Evolutionary conservation across 306 rosid species (phyloP).

Genomic region (Mimosa pudica): DNA sequence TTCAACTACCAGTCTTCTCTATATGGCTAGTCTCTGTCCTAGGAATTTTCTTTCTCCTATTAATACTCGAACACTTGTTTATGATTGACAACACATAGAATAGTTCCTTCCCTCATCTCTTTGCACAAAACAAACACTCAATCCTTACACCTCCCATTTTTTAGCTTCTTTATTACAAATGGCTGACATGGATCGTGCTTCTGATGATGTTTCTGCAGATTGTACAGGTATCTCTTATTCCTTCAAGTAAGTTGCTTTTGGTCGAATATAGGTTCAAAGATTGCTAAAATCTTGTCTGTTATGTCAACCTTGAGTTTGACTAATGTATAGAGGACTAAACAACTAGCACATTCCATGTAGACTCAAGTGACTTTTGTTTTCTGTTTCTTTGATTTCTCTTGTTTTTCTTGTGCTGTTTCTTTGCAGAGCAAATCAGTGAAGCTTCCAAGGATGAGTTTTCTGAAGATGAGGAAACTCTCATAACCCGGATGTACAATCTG

Average conservation of each 20-base stretch:
- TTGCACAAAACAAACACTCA: not conserved
- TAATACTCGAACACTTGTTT: conserved; percentile 30
- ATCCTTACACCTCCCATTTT: conserved; percentile 20
- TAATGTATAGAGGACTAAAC: not conserved
- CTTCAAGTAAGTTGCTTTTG: not conserved
- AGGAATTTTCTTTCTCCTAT: conserved; percentile 39
- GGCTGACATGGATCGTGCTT: conserved; percentile 61
- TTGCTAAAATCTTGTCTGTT: not conserved
- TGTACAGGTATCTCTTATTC: conserved; percentile 59
- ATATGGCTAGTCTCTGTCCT: conserved; percentile 11
- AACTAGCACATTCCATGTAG: not conserved
- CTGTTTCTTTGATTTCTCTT: not conserved
- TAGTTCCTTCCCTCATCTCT: conserved; percentile 5
- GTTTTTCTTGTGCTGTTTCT: not conserved
- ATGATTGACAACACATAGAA: conserved; percentile 34
- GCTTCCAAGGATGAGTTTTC: conserved; percentile 65
- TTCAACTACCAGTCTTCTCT: conserved; percentile 72
- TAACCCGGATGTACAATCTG: conserved; percentile 78
- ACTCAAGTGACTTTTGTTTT: not conserved
- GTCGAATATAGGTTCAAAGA: not conserved
- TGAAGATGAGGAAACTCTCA: conserved; percentile 84
- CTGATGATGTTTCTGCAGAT: conserved; percentile 47
- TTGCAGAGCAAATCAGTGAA: conserved; percentile 53
- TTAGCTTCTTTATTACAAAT: conserved; percentile 37
- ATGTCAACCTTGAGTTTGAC: not conserved